Percentiles rank a stretch among this genome's conserved stretches.
Conservation (phyloP, 192 early-diverging fungal genomes). For the Chytriomyces sp. region DNA sequence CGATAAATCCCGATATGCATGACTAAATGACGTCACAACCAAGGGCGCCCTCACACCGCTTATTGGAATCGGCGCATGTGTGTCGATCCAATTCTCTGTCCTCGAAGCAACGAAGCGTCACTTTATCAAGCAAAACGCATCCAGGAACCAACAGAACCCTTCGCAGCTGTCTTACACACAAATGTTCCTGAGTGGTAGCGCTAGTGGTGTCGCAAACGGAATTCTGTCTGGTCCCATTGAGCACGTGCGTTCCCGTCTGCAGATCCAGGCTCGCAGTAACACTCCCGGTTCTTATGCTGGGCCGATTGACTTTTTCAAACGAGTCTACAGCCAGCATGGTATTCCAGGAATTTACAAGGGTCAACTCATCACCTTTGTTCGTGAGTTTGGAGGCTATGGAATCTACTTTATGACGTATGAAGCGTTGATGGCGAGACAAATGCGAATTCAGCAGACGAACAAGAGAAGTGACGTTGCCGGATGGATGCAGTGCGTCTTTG, state of each 20-base stretch:
- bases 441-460: constrained; percentile 59
- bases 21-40: too few relatives aligned
- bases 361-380: constrained; percentile 79
- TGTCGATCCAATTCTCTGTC: constrained; percentile 95
- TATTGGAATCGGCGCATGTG: constrained; percentile 92
- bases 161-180: constrained; percentile 71
- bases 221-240: constrained; percentile 91
- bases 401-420: constrained; percentile 95
- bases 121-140: constrained; percentile 63
- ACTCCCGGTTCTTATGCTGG: constrained; percentile 53
- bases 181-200: constrained; percentile 85
- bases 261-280: constrained; percentile 79
- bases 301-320: constrained; percentile 81
- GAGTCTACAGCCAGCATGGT: constrained; percentile 80
- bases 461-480: constrained; percentile 75
- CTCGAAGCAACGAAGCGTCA: constrained; percentile 87
- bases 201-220: constrained; percentile 86
- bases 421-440: constrained; percentile 77
- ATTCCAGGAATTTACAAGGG: constrained; percentile 88
- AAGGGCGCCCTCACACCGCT: constrained; percentile 90
- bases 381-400: constrained; percentile 93
- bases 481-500: constrained; percentile 78
- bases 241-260: constrained; percentile 93
- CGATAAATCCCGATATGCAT: background rate
- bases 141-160: constrained; percentile 31